Evolutionary conservation across 495 filamentous ascomycete genomes (phyloP), one percentile per base, ranked within the genome.

Genomic region (Geoglossum glabrum): DNA sequence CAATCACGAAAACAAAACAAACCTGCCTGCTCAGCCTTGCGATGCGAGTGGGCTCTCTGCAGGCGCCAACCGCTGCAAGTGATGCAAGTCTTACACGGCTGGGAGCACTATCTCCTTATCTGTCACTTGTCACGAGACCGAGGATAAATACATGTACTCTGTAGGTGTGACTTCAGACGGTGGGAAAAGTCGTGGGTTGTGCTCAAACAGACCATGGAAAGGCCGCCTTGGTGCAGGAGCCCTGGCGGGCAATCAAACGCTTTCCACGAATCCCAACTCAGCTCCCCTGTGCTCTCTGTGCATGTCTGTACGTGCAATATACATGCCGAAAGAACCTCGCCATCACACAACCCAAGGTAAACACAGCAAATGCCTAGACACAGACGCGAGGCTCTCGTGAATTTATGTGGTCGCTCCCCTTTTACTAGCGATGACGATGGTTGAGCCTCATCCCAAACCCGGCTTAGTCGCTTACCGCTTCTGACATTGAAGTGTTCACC

Each of bases 41-140:
- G 49, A 52, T 52, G 49, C 49, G 17, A 52, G 49, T 31, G 49
- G 49, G 49, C 49, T 52, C 23, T 31, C 49, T 52, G 49, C 49
- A 52, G 49, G 28, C 49, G 49, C 49, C 49, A 52, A 52, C 21
- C 25, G 25, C 25, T 15, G 23, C 23, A n/a, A 1, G 23, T 21
- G 49, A 52, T 52, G 23, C 49, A 52, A 31, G 49, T 21, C 15
- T 52, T 15, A 40, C 49, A 31, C 49, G 49, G 23, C 28, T 19
- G 23, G 17, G 40, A 21, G 28, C 49, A 52, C 17, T 31, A 56
- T 27, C 21, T 19, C 30, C 10, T 56, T 56, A 40, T 56, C 54
- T 56, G 31, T 26, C 30, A 40, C 40, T n/a, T 46, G 54, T 56
- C 54, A 40, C 54, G 40, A 40, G 30, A 40, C 40, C 40, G 3